Percentiles rank a stretch among this genome's conserved stretches.
phyloP scores from a whole-genome alignment of 139 green algal genomes.

The Chlamydomonas applanata region DNA sequence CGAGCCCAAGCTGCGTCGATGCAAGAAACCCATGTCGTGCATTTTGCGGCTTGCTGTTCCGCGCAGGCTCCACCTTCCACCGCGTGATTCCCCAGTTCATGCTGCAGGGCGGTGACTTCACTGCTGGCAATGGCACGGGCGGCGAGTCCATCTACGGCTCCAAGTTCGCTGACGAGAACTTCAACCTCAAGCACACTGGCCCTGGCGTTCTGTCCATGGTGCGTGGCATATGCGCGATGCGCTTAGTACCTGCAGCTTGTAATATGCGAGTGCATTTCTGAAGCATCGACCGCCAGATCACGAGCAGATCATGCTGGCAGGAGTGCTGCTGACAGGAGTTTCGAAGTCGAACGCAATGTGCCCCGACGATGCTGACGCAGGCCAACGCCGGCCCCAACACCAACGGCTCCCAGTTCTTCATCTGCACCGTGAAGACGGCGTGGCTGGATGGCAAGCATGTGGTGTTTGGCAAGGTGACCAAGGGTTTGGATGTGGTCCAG shows the following conservation, averaged over 20 bases:
- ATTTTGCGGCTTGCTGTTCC: too few species aligned
- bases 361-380: too few species aligned
- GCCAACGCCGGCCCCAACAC: conserved; percentile 55
- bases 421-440: conserved; percentile 19
- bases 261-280: too few species aligned
- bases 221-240: too few species aligned
- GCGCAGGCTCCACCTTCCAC: conserved; percentile 61
- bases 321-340: too few species aligned
- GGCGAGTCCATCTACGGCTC: conserved; percentile 66
- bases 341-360: too few species aligned
- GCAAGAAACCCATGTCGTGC: too few species aligned
- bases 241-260: conserved; percentile 1
- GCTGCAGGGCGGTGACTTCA: conserved; percentile 86
- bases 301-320: too few species aligned
- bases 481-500: conserved; percentile 36
- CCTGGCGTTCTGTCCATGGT: conserved; percentile 58
- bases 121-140: conserved; percentile 58
- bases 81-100: conserved; percentile 48
- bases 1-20: too few species aligned
- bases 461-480: conserved; percentile 22
- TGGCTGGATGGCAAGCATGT: conserved; percentile 22
- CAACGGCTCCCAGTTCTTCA: conserved; percentile 52
- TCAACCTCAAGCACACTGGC: conserved; percentile 62
- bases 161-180: conserved; percentile 69
- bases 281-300: too few species aligned